phyloP scores from a whole-genome alignment of 805 yeast species.

The Candida vartiovaarae region DNA sequence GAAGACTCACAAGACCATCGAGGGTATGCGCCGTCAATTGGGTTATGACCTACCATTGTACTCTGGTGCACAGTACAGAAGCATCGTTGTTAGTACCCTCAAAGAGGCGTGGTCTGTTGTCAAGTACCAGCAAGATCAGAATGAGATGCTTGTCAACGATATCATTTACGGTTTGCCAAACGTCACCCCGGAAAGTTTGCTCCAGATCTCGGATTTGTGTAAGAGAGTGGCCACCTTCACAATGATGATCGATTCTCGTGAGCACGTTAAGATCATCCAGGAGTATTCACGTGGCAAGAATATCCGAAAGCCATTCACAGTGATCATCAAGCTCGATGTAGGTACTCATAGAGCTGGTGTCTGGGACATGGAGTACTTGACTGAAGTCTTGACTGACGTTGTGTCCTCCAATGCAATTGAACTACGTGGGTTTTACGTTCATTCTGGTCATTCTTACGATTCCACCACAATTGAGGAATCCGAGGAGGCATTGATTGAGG shows the following conservation, averaged over 20 bases:
- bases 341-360: constrained; percentile 71
- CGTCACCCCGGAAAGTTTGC: constrained; percentile 39
- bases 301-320: constrained; percentile 41
- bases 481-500: constrained; percentile 41
- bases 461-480: constrained; percentile 41
- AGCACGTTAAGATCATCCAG: constrained; percentile 45
- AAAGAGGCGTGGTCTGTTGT: constrained; percentile 54
- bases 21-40: constrained; percentile 50
- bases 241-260: constrained; percentile 53
- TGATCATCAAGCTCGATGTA: constrained; percentile 62
- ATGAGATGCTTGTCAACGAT: constrained; percentile 32
- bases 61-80: constrained; percentile 31
- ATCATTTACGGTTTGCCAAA: constrained; percentile 56
- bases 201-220: constrained; percentile 40
- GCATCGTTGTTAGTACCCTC: constrained; percentile 62
- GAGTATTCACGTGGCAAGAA: constrained; percentile 26
- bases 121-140: constrained; percentile 23
- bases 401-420: constrained; percentile 28
- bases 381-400: constrained; percentile 29
- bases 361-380: constrained; percentile 27
- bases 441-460: constrained; percentile 71
- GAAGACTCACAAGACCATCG: constrained; percentile 66
- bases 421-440: constrained; percentile 66
- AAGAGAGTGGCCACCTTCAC: constrained; percentile 37
- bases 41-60: constrained; percentile 32